These are phyloP conservation scores for Prunus campanulata DNA, from an alignment of 306 rosid genomes.

Conservation along the genomic window DNA sequence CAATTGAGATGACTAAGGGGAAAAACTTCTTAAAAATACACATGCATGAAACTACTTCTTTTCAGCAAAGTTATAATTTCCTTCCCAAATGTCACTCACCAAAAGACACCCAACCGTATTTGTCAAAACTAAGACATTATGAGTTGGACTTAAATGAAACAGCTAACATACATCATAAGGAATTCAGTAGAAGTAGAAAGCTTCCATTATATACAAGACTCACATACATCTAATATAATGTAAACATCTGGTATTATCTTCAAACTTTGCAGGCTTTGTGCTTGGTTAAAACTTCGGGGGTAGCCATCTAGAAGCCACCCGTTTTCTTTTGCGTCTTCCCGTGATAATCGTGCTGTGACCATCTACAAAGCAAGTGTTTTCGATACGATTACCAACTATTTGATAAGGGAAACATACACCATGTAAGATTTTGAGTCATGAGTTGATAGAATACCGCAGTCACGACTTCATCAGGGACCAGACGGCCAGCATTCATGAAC, in stretches of 20 bases:
- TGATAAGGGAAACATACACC: conserved; percentile 2
- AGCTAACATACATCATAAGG: background rate
- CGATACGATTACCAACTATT: conserved; percentile 19
- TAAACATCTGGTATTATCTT: conserved; percentile 79
- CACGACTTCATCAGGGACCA: conserved; percentile 95
- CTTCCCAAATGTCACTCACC: background rate
- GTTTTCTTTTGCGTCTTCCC: conserved; percentile 58
- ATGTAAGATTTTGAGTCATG: conserved; percentile 12
- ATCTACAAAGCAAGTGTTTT: conserved; percentile 45
- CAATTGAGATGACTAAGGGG: background rate
- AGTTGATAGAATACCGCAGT: conserved; percentile 53
- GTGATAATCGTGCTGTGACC: conserved; percentile 72
- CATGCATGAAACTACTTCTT: background rate
- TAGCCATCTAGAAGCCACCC: conserved; percentile 99
- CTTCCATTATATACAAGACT: background rate
- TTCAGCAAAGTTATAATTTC: too few relatives aligned
- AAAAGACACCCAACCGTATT: too few relatives aligned
- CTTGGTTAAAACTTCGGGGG: conserved; percentile 75
- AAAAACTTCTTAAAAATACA: background rate
- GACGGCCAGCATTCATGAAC: conserved; percentile 77
- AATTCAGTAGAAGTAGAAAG: background rate
- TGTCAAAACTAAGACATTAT: background rate
- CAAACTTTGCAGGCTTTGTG: conserved; percentile 67
- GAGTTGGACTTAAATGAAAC: background rate
- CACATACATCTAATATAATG: conserved; percentile 76